Percentiles rank a stretch among this genome's conserved stretches.
These are phyloP conservation scores for Neurospora sp. DNA, from an alignment of 495 filamentous ascomycete genomes.

Conservation along the genomic window DNA sequence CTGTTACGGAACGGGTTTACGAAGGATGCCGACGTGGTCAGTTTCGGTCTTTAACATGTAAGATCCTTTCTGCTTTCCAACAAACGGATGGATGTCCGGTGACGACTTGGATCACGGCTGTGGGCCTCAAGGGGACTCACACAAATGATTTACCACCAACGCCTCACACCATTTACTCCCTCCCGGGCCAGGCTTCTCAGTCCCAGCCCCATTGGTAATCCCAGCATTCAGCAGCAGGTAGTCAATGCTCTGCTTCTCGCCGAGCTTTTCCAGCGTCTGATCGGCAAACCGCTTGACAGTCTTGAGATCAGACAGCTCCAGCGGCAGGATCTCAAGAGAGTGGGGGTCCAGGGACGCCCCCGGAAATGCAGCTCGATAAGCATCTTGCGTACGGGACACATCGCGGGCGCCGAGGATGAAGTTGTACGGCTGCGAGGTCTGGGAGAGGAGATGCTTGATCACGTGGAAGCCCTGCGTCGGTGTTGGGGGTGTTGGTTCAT, in stretches of 20 bases:
- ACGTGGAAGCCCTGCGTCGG: slow-evolving; percentile 32
- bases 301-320: slow-evolving; percentile 29
- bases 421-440: slow-evolving; percentile 26
- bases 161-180: slow-evolving; percentile 31
- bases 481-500: not conserved
- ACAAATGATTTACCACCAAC: slow-evolving; percentile 35
- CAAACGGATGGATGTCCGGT: not conserved
- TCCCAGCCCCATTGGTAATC: slow-evolving; percentile 10
- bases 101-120: not conserved
- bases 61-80: too few relatives aligned
- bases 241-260: slow-evolving; percentile 17
- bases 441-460: slow-evolving; percentile 30
- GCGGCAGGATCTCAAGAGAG: slow-evolving; percentile 30
- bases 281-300: slow-evolving; percentile 28
- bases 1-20: slow-evolving; percentile 6
- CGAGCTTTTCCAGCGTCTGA: slow-evolving; percentile 27
- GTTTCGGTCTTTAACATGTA: not conserved
- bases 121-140: slow-evolving; percentile 13
- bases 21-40: not conserved
- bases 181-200: slow-evolving; percentile 16
- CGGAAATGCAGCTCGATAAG: slow-evolving; percentile 23
- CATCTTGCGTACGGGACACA: slow-evolving; percentile 20
- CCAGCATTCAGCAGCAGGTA: slow-evolving; percentile 35
- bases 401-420: slow-evolving; percentile 37
- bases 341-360: slow-evolving; percentile 11